These are phyloP conservation scores for Cicer chorassanicum DNA, from an alignment of 306 rosid genomes.

Conservation along the genomic window DNA sequence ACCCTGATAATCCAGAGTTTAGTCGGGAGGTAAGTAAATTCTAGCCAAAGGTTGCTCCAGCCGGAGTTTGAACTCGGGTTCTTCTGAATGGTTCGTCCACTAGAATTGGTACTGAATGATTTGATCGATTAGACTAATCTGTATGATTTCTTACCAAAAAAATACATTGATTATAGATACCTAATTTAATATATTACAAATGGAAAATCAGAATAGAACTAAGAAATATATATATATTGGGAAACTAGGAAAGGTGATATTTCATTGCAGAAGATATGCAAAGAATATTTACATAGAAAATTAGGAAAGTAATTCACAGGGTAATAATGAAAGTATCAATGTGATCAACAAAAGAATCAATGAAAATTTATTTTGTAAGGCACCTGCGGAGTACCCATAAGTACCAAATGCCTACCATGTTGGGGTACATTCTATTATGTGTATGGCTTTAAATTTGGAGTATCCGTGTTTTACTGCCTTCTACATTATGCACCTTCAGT, in stretches of 20 bases:
- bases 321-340: not conserved
- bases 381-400: not conserved
- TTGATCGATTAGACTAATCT: not conserved
- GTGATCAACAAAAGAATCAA: not conserved
- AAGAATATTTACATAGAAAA: not conserved
- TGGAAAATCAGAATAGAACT: not conserved
- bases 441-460: not conserved
- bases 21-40: too few species aligned
- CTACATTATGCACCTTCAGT: too few species aligned
- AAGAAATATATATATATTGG: not conserved
- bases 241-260: not conserved
- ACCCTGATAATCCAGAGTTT: too few species aligned
- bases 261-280: not conserved
- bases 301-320: not conserved
- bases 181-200: constrained; percentile 1
- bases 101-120: not conserved
- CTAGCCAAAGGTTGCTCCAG: too few species aligned
- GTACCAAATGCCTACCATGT: not conserved
- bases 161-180: not conserved
- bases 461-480: too few species aligned
- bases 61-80: too few species aligned
- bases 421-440: not conserved
- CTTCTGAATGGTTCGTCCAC: not conserved
- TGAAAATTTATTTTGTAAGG: not conserved
- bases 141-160: not conserved